Conservation (phyloP, 2,329 filamentous ascomycete species). For the Cucurbitaria berberidis region DNA sequence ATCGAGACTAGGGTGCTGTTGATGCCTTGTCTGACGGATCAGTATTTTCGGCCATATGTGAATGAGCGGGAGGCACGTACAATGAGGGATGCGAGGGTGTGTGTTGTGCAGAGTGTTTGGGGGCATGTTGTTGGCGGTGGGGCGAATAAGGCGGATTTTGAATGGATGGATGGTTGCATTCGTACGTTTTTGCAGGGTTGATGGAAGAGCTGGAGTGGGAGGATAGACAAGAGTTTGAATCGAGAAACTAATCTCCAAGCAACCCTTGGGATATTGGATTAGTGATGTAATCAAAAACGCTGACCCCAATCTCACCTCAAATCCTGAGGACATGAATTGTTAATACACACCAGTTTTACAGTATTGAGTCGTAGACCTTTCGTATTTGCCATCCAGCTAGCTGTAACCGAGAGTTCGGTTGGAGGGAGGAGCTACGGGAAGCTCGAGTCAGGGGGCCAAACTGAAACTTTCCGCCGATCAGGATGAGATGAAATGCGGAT, state of each 20-base stretch:
- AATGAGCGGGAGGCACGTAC: constrained; percentile 46
- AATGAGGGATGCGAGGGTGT: constrained; percentile 40
- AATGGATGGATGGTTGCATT: constrained; percentile 31
- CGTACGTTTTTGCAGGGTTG: constrained; percentile 9
- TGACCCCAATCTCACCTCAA: no score
- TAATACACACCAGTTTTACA: background rate
- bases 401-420: background rate
- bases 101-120: constrained; percentile 49
- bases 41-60: constrained; percentile 51
- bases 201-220: background rate
- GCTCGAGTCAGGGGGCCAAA: background rate
- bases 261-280: no score
- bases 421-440: background rate
- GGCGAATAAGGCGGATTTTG: constrained; percentile 38
- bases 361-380: background rate
- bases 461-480: background rate
- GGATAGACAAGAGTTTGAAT: background rate
- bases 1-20: constrained; percentile 48
- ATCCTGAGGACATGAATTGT: no score
- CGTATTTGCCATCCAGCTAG: no score
- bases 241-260: no score
- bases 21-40: constrained; percentile 50
- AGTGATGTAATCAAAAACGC: no score
- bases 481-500: background rate
- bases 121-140: constrained; percentile 52